Evolutionary conservation across 108 stramenopile species (phyloP).

Genomic region (Skeletonema costatum): DNA sequence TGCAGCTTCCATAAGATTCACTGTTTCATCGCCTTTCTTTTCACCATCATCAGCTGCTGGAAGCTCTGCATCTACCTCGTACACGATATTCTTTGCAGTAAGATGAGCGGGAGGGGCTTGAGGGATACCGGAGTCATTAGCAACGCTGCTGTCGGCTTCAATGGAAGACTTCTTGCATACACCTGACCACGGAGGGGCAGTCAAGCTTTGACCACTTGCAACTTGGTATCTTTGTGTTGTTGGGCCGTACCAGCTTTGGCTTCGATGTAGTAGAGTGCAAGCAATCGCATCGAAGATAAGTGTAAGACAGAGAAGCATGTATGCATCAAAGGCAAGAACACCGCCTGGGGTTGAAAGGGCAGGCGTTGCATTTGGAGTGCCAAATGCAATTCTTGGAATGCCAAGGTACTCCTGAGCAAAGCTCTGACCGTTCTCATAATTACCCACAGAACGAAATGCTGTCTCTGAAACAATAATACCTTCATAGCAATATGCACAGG

Average conservation of each 20-base stretch:
- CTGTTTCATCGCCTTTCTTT: background rate
- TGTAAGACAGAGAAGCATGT: background rate
- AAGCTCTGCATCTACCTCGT: conserved; percentile 3
- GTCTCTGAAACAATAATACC: background rate
- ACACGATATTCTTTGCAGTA: conserved; percentile 2
- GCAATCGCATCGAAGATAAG: background rate
- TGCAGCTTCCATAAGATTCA: background rate
- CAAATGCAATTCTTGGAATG: background rate
- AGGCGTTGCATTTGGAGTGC: background rate
- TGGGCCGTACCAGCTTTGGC: background rate
- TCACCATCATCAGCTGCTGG: background rate
- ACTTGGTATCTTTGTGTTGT: background rate
- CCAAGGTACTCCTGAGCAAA: background rate
- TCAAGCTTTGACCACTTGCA: background rate
- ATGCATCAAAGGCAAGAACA: background rate
- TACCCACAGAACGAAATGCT: background rate
- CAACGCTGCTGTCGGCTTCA: background rate
- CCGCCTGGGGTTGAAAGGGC: background rate
- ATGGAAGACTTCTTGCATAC: background rate
- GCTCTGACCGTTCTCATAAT: background rate
- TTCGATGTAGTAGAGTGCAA: background rate
- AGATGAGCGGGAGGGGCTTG: background rate
- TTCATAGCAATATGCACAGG: conserved; percentile 5
- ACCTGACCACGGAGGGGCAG: background rate
- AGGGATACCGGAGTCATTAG: background rate